Evolutionary conservation across 2,329 filamentous ascomycete species (phyloP).

Genomic region (Oidium heveae): DNA sequence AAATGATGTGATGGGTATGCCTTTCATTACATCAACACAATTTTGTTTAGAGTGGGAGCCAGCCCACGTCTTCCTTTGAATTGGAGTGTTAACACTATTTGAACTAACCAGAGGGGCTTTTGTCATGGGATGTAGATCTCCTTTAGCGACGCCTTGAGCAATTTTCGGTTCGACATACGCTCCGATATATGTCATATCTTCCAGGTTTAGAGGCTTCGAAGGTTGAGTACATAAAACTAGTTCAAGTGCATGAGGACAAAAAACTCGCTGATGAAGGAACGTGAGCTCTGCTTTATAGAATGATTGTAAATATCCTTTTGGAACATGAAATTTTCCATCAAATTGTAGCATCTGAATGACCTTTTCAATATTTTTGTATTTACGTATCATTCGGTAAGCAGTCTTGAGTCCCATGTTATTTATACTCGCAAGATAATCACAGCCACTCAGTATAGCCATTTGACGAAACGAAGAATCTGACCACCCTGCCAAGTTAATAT

Average conservation of each 20-base stretch:
- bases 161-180: slow-evolving; percentile 39
- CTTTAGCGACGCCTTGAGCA: slow-evolving; percentile 49
- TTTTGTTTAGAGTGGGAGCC: slow-evolving; percentile 1
- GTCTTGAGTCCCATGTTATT: slow-evolving; percentile 78
- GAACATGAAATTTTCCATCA: slow-evolving; percentile 62
- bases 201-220: slow-evolving; percentile 33
- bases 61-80: background rate
- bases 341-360: slow-evolving; percentile 66
- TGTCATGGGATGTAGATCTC: slow-evolving; percentile 74
- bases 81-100: slow-evolving; percentile 4
- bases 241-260: slow-evolving; percentile 45
- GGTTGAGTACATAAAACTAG: slow-evolving; percentile 54
- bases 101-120: slow-evolving; percentile 28
- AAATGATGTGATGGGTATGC: slow-evolving; percentile 34
- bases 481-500: slow-evolving; percentile 78
- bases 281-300: slow-evolving; percentile 79
- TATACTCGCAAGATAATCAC: slow-evolving; percentile 78
- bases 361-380: slow-evolving; percentile 67
- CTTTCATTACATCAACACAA: slow-evolving; percentile 14
- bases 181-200: slow-evolving; percentile 64
- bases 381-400: slow-evolving; percentile 70
- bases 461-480: slow-evolving; percentile 71
- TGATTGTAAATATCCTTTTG: slow-evolving; percentile 51
- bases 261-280: slow-evolving; percentile 86
- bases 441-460: slow-evolving; percentile 93